Base-by-base conservation (phyloP, 2,329 filamentous ascomycete genomes). In the Fusarium albosuccineum region DNA sequence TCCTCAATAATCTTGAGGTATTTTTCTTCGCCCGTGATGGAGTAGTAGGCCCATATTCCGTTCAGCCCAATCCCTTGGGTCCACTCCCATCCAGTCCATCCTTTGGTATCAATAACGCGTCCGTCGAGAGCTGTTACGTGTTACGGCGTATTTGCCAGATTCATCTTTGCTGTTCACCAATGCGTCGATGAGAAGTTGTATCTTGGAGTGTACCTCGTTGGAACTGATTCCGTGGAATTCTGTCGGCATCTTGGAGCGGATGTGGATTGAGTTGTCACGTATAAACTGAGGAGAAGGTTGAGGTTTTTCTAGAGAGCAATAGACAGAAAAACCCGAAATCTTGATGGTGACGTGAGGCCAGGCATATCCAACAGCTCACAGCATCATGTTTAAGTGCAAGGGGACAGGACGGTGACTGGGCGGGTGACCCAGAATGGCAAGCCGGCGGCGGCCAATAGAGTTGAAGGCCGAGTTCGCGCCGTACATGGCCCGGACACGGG, bases 51-150 rank as follows among this genome's bases (percentile, higher is more conserved):
- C 88, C 89, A 94, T 54, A 94, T 86, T 27, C 92, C 92, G 77
- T 93, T 93, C 22, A 94, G 86, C 10, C 91, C 91, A 74, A 93
- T 87, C 51, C 91, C 91, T 76, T 93, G 91, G 2, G 91, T 93
- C 90, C 90, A 92, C 79, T 93, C 91, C 91, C 91, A 94, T 74
- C 89, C 89, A 68, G 90, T 86, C 92, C 91, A 94, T 59, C 91
- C 91, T 78, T 94, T 94, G 57, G 92, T 93, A 78, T 94, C 91
- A 73, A 94, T 94, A 44, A 93, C 82, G 37, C 90, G 86, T 60
- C 91, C 91, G 73, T 94, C 91, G 2, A 85, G 82, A 37, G 94
- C 84, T 16, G 83, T 87, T 57, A 93, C 81, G 22, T 16, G 83
- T 87, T 57, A 93, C 81, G 22, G 94, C 82, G 76, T 93, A 94